Evolutionary conservation across 1,284 basidiomycete genomes (phyloP).

Genomic region (Phellopilus nigrolimitatus): DNA sequence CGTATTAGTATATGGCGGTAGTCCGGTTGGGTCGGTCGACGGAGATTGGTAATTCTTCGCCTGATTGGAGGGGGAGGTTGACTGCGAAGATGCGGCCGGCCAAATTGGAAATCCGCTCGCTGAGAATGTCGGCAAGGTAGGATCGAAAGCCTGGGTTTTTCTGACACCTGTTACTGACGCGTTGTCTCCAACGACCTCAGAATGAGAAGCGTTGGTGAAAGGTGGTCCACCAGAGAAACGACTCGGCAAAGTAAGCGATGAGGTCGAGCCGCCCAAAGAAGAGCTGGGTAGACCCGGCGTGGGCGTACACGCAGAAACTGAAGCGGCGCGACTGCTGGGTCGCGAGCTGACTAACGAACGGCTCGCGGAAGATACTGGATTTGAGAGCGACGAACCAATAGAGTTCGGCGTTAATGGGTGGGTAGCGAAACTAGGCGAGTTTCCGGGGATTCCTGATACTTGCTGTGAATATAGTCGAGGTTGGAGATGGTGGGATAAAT

Average conservation of each 20-base stretch:
- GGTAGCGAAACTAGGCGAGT: neutral
- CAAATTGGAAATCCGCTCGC: neutral
- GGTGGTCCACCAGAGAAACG: neutral
- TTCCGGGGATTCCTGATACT: neutral
- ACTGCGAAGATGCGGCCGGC: neutral
- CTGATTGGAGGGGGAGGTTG: neutral
- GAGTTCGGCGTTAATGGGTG: slow-evolving; percentile 1
- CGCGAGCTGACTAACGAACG: slow-evolving; percentile 9
- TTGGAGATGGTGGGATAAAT: slow-evolving; percentile 6
- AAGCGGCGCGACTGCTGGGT: slow-evolving; percentile 10
- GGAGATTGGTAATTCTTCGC: neutral
- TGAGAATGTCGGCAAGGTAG: neutral
- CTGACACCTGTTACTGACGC: neutral
- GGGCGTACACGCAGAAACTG: slow-evolving; percentile 1
- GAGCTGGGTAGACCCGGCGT: neutral
- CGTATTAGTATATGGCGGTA: neutral
- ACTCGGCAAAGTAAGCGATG: neutral
- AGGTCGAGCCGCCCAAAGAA: neutral
- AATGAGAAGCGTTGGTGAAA: neutral
- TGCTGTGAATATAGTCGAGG: slow-evolving; percentile 5
- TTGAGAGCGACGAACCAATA: slow-evolving; percentile 14
- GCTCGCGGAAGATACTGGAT: slow-evolving; percentile 4
- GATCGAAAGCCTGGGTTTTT: neutral
- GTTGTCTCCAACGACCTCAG: neutral
- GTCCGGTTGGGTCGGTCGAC: neutral